Evolutionary conservation across 306 rosid species (phyloP).

Genomic region (Cicer arietinum): DNA sequence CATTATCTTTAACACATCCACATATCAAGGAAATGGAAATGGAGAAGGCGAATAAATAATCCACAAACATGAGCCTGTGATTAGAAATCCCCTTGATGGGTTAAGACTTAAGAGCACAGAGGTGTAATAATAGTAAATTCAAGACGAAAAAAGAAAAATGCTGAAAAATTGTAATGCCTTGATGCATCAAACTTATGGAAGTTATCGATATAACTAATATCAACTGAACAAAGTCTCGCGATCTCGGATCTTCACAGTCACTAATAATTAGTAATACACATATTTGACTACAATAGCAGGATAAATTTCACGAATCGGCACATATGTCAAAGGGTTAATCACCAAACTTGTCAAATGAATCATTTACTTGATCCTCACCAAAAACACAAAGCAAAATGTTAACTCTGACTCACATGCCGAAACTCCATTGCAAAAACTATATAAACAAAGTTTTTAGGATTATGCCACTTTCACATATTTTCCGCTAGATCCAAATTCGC

Average conservation of each 20-base stretch:
- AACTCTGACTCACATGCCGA: neutral
- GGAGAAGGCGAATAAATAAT: constrained; percentile 26
- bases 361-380: constrained; percentile 32
- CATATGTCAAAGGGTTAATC: constrained; percentile 18
- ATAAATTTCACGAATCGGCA: constrained; percentile 8
- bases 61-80: constrained; percentile 28
- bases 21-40: constrained; percentile 19
- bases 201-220: constrained; percentile 22
- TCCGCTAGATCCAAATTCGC: neutral
- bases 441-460: neutral
- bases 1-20: constrained; percentile 12
- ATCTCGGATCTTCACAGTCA: neutral
- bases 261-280: constrained; percentile 1
- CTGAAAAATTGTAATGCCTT: neutral
- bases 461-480: neutral
- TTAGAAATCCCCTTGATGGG: constrained; percentile 20
- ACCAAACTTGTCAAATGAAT: constrained; percentile 25
- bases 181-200: constrained; percentile 22
- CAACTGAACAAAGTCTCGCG: neutral
- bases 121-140: neutral
- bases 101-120: neutral
- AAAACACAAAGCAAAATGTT: neutral
- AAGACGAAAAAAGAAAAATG: constrained; percentile 19
- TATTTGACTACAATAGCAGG: neutral
- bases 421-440: constrained; percentile 7